phyloP scores from a whole-genome alignment of 805 yeast species.

The Spathaspora sp. region DNA sequence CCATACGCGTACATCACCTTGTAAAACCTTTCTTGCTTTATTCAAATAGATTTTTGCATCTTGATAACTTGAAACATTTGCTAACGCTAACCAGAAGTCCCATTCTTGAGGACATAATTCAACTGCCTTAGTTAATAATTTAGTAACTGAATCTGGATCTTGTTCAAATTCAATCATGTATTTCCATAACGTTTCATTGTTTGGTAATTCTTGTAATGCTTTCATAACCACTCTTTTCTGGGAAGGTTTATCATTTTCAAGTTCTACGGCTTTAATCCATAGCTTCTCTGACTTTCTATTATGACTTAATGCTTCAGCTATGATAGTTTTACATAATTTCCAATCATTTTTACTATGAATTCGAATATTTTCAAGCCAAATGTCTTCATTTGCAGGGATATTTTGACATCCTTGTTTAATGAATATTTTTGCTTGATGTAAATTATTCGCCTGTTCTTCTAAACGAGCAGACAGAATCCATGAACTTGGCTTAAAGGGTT shows the following conservation, averaged over 20 bases:
- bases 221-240: constrained; percentile 61
- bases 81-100: constrained; percentile 61
- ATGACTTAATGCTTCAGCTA: constrained; percentile 60
- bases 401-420: constrained; percentile 72
- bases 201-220: constrained; percentile 66
- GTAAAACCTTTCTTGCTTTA: constrained; percentile 54
- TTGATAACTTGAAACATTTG: constrained; percentile 40
- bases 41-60: constrained; percentile 56
- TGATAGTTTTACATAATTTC: constrained; percentile 52
- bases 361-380: constrained; percentile 81
- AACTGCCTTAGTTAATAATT: constrained; percentile 61
- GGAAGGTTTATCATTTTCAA: constrained; percentile 55
- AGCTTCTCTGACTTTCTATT: constrained; percentile 55
- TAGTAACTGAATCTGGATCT: constrained; percentile 43
- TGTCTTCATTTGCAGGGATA: constrained; percentile 63
- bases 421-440: constrained; percentile 51
- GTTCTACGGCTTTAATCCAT: constrained; percentile 69
- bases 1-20: constrained; percentile 57
- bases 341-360: constrained; percentile 44
- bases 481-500: constrained; percentile 69
- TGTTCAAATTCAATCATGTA: constrained; percentile 58
- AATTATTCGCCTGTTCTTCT: constrained; percentile 63
- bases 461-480: constrained; percentile 87
- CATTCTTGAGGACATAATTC: constrained; percentile 64
- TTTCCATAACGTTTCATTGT: constrained; percentile 63